Percentiles rank a stretch among this genome's conserved stretches.
Evolutionary conservation across 805 yeast species (phyloP).

Genomic region (Kluyveromyces aestuarii): DNA sequence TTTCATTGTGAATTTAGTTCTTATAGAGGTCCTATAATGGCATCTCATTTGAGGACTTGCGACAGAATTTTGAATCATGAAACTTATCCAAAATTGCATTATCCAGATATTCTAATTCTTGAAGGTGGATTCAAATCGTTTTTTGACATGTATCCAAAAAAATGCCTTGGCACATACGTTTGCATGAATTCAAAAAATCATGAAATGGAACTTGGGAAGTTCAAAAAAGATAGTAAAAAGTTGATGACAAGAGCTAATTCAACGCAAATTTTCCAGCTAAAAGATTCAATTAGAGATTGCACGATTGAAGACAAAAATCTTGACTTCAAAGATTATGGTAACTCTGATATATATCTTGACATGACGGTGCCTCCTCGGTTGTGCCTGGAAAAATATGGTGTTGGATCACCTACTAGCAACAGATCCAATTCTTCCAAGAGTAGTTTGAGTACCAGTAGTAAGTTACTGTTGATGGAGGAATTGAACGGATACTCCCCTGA

Average conservation of each 20-base stretch:
- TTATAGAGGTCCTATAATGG: slow-evolving; percentile 91
- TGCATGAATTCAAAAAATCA: slow-evolving; percentile 56
- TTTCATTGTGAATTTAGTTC: slow-evolving; percentile 95
- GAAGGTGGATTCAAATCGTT: slow-evolving; percentile 89
- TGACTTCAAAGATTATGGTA: not conserved
- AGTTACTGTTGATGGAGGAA: slow-evolving; percentile 13
- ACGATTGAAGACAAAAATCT: not conserved
- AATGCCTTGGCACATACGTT: slow-evolving; percentile 78
- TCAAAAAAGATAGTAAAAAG: slow-evolving; percentile 37
- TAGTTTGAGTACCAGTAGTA: slow-evolving; percentile 12
- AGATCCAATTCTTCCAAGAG: slow-evolving; percentile 9
- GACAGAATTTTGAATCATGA: slow-evolving; percentile 70
- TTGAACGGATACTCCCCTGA: slow-evolving; percentile 5
- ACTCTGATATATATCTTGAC: slow-evolving; percentile 7
- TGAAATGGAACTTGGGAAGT: slow-evolving; percentile 44
- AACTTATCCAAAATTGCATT: slow-evolving; percentile 70
- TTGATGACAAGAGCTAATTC: slow-evolving; percentile 29
- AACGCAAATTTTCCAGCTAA: slow-evolving; percentile 15
- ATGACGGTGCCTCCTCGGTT: slow-evolving; percentile 23
- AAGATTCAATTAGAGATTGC: not conserved
- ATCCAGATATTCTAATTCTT: slow-evolving; percentile 81
- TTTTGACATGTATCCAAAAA: slow-evolving; percentile 44
- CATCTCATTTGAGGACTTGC: slow-evolving; percentile 70
- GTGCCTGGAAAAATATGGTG: slow-evolving; percentile 10
- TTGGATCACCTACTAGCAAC: not conserved